Conservation (phyloP, 176 grass and related monocot species). For the Bonia amplexicaulis region DNA sequence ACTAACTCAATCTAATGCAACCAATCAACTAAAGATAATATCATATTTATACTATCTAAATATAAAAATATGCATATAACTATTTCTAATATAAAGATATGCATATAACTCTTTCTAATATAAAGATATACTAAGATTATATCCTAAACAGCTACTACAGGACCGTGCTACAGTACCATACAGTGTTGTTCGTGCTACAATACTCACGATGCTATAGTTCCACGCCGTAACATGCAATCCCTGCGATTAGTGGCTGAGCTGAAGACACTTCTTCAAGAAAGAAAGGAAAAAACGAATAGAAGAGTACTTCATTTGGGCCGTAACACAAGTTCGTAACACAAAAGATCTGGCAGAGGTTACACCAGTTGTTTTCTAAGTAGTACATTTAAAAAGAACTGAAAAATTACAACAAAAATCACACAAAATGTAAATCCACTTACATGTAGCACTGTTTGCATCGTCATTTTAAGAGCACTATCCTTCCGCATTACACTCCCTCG, state of each 20-base stretch:
- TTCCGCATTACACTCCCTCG: not conserved
- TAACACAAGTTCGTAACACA: not conserved
- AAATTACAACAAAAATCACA: not conserved
- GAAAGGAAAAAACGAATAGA: not conserved
- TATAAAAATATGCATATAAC: no score
- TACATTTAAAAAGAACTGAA: not conserved
- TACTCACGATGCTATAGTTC: no score
- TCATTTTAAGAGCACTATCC: not conserved
- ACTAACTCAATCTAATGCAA: no score
- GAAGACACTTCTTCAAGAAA: not conserved
- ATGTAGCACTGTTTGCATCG: not conserved
- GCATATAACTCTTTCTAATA: no score
- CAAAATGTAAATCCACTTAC: not conserved
- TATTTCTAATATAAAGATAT: no score
- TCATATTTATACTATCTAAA: no score
- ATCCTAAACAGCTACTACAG: no score
- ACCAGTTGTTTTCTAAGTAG: not conserved
- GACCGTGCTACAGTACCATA: no score
- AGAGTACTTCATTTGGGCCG: not conserved
- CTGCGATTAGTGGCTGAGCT: not conserved
- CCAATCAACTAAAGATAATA: no score
- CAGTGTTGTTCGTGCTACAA: no score
- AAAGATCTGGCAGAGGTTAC: not conserved
- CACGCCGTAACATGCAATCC: not conserved
- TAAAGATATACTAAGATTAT: no score